Conservation (phyloP, 805 yeast species). For the Yarrowia divulgata region DNA sequence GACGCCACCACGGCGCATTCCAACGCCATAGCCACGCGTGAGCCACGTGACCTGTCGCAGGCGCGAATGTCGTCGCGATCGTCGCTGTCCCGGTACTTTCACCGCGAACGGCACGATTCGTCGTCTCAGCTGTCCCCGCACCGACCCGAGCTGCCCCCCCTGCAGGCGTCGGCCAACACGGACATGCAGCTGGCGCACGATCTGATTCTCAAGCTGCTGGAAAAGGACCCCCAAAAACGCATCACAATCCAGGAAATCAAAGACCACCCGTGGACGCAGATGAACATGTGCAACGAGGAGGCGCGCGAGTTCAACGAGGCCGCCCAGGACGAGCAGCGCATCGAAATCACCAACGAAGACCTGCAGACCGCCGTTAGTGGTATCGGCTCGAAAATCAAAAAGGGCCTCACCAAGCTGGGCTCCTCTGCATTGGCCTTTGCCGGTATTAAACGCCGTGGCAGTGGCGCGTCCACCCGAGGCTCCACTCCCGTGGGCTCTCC, state of each 20-base stretch:
- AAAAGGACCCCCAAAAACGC: conserved; percentile 73
- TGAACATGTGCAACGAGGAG: conserved; percentile 36
- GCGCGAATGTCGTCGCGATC: conserved; percentile 29
- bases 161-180: not conserved
- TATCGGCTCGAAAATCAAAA: conserved; percentile 70
- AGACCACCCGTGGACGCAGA: conserved; percentile 68
- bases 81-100: conserved; percentile 18
- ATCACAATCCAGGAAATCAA: conserved; percentile 76
- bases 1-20: conserved; percentile 32
- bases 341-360: conserved; percentile 70
- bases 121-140: not conserved
- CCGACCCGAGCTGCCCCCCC: not conserved
- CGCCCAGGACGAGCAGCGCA: conserved; percentile 53
- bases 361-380: conserved; percentile 81
- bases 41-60: conserved; percentile 20
- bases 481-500: conserved; percentile 37
- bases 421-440: conserved; percentile 47
- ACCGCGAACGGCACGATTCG: conserved; percentile 6
- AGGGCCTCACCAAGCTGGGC: conserved; percentile 55
- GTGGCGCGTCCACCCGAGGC: conserved; percentile 26
- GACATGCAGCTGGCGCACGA: conserved; percentile 56
- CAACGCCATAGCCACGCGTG: conserved; percentile 16
- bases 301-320: conserved; percentile 55
- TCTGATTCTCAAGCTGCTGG: conserved; percentile 65
- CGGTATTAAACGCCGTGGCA: conserved; percentile 45